phyloP scores from a whole-genome alignment of 495 filamentous ascomycete genomes.

The Beverwykella pulmonaria region DNA sequence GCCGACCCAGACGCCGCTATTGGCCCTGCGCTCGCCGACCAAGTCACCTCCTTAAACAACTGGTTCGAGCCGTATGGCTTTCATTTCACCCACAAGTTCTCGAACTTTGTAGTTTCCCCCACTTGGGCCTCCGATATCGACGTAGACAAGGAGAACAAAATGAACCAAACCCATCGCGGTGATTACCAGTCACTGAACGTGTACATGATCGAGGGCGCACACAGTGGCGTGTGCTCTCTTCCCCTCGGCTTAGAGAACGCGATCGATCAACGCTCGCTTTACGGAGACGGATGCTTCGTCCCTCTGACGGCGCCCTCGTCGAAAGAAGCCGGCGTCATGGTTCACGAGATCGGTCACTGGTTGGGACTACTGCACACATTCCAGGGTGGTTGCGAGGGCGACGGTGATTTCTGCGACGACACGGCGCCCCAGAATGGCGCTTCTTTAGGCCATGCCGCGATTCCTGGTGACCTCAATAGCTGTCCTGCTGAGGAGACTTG shows the following conservation, averaged over 20 bases:
- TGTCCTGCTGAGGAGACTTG: conserved; percentile 60
- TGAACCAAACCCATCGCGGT: conserved; percentile 59
- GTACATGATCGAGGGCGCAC: conserved; percentile 29
- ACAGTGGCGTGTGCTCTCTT: conserved; percentile 27
- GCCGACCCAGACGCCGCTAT: not conserved
- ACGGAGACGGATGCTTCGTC: conserved; percentile 32
- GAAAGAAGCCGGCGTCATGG: conserved; percentile 12
- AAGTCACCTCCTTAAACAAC: conserved; percentile 31
- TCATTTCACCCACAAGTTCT: conserved; percentile 27
- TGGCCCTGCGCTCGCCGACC: not conserved
- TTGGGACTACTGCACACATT: conserved; percentile 61
- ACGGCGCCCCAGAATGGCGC: conserved; percentile 55
- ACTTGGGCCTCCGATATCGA: conserved; percentile 27
- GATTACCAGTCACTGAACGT: conserved; percentile 56
- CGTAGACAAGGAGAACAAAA: conserved; percentile 27
- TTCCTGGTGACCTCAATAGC: conserved; percentile 25
- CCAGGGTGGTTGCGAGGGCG: conserved; percentile 46
- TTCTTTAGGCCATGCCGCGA: conserved; percentile 47
- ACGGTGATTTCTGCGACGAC: conserved; percentile 55
- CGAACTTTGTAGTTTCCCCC: conserved; percentile 15
- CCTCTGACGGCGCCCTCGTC: not conserved
- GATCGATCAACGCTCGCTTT: conserved; percentile 12
- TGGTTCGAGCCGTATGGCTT: conserved; percentile 31
- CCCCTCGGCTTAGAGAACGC: conserved; percentile 4
- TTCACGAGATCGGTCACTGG: conserved; percentile 57